A percentile compares a stretch with the other conserved stretches of the same genome.
Conservation (phyloP, 1,139 yeast species). For the Schwanniomyces etchellsii region DNA sequence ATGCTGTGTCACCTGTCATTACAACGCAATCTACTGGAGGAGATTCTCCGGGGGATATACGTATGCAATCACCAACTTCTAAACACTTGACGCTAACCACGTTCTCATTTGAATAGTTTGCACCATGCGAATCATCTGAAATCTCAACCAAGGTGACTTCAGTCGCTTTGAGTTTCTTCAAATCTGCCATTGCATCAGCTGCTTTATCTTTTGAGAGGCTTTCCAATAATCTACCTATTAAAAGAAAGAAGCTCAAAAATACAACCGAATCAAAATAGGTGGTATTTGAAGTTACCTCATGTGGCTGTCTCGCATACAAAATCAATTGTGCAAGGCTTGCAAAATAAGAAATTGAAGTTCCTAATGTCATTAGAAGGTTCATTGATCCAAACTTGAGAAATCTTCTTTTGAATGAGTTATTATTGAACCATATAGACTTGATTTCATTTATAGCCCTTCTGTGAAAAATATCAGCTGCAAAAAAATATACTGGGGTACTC, state of each 20-base stretch:
- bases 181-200: conserved; percentile 55
- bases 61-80: conserved; percentile 59
- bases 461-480: conserved; percentile 71
- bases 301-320: conserved; percentile 38
- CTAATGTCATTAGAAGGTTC: conserved; percentile 67
- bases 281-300: conserved; percentile 46
- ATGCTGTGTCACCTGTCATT: conserved; percentile 50
- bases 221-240: conserved; percentile 67
- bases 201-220: conserved; percentile 62
- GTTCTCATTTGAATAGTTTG: conserved; percentile 23
- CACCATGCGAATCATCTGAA: conserved; percentile 9
- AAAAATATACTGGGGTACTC: conserved; percentile 70
- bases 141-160: conserved; percentile 44
- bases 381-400: conserved; percentile 70
- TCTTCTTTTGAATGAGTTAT: conserved; percentile 51
- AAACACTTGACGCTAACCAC: conserved; percentile 45
- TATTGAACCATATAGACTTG: conserved; percentile 49
- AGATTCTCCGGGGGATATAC: conserved; percentile 60
- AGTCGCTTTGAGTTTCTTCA: conserved; percentile 46
- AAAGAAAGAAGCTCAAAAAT: conserved; percentile 62
- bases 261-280: conserved; percentile 78
- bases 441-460: conserved; percentile 58
- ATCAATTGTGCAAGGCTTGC: conserved; percentile 57
- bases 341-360: conserved; percentile 68
- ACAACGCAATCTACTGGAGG: conserved; percentile 70